Base-by-base conservation (phyloP, 192 early-diverging fungal genomes). In the Backusella psychrophila region DNA sequence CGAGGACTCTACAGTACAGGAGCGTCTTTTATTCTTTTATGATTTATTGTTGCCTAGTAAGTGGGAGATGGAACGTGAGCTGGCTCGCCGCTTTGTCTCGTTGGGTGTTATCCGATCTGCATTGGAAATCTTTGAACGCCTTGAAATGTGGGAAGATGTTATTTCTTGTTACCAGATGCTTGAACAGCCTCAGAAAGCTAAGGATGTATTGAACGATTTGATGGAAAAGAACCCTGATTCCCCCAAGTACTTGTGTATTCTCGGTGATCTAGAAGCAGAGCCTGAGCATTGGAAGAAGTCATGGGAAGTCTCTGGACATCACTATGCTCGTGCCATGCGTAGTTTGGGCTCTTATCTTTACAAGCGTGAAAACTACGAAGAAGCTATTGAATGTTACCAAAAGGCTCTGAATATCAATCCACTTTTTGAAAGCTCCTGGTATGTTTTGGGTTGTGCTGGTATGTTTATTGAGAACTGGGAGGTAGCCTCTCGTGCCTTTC, bases 61-160 rank as follows among this genome's bases (percentile, higher is more conserved):
- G 74, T 99, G 98, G 98, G 95, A 96, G 69, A 84, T 99, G 77
- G 98, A 99, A 89, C 86, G 89, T 73, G 97, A 99, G 78, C 86
- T 99, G 42, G 98, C 92, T 15, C 84, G 91, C 11, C 87, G 93
- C 52, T 96, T 93, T 82, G 87, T 96, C 77, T 85, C 88, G 4
- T 78, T 98, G 69, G 98, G 98, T 52, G 93, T 98, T 1, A 69
- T 96, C 29, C 91, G 94, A 17, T 96, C 96, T 6, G 95, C 98
- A 5, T 83, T 98, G 35, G 95, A 99, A 65, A 98, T 99, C 66
- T 99, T 91, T 81, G 91, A 95, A 79, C 93, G 98, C 15, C 83
- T 99, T 72, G 90, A 98, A 74, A 86, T 98, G 88, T 99, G 98
- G 98, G 97, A 99, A 79, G 93, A 99, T 75, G 92, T 92, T 8